Evolutionary conservation across 2,329 filamentous ascomycete species (phyloP).

Genomic region (Amphichorda felina): DNA sequence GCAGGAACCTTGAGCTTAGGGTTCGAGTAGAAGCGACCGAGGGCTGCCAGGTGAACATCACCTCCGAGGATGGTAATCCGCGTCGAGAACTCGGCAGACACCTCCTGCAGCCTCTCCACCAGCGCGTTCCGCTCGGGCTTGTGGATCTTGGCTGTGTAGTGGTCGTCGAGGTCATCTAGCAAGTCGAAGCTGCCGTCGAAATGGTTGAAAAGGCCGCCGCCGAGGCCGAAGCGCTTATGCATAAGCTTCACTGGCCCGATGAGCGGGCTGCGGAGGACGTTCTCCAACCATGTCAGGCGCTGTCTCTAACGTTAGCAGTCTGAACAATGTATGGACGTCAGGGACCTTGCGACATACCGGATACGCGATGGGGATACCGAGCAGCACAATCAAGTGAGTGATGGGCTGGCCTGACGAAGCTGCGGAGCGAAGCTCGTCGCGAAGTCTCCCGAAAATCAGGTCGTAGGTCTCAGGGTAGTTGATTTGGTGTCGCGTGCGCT

Average conservation of each 20-base stretch:
- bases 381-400: constrained; percentile 75
- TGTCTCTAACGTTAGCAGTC: constrained; percentile 13
- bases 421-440: constrained; percentile 59
- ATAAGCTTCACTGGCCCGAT: constrained; percentile 83
- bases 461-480: constrained; percentile 92
- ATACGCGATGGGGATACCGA: constrained; percentile 81
- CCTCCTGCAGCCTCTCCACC: constrained; percentile 68
- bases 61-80: constrained; percentile 88
- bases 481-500: constrained; percentile 81
- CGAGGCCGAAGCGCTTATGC: constrained; percentile 80
- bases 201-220: constrained; percentile 79
- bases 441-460: constrained; percentile 64
- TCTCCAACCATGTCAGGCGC: constrained; percentile 93
- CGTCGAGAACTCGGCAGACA: constrained; percentile 77
- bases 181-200: constrained; percentile 93
- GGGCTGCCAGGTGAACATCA: constrained; percentile 83
- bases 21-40: constrained; percentile 92
- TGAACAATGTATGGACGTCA: not conserved
- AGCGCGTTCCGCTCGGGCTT: constrained; percentile 76
- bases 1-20: constrained; percentile 65
- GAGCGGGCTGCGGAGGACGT: constrained; percentile 74
- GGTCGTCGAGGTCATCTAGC: constrained; percentile 86
- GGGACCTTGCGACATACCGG: constrained; percentile 36
- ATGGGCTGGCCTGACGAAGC: constrained; percentile 61
- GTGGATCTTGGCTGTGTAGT: constrained; percentile 87